Evolutionary conservation across 192 early-diverging fungal genomes (phyloP).

Genomic region (Radiomyces spectabilis): DNA sequence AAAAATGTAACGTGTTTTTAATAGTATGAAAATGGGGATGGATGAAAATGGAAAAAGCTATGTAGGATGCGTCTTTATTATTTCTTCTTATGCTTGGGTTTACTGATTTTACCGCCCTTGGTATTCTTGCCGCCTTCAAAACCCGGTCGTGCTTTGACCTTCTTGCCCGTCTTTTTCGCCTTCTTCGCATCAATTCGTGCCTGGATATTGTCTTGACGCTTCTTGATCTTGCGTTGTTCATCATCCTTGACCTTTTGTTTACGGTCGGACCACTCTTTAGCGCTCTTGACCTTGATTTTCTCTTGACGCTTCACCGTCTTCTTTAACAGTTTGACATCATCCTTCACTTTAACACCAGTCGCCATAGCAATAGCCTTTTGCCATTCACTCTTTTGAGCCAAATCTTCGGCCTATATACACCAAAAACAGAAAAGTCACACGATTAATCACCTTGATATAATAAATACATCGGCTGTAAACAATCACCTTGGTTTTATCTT

Average conservation of each 20-base stretch:
- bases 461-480: too few species aligned
- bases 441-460: background rate
- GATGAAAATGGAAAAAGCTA: too few species aligned
- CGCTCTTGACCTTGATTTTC: slow-evolving; percentile 78
- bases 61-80: too few species aligned
- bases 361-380: slow-evolving; percentile 71
- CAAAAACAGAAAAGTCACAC: background rate
- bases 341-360: slow-evolving; percentile 87
- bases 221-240: slow-evolving; percentile 65
- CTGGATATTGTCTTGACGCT: slow-evolving; percentile 82
- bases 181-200: slow-evolving; percentile 71
- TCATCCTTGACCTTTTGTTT: slow-evolving; percentile 53
- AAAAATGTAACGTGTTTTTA: too few species aligned
- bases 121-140: slow-evolving; percentile 29
- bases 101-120: slow-evolving; percentile 12
- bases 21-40: too few species aligned
- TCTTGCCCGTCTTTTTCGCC: slow-evolving; percentile 59
- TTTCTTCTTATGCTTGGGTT: slow-evolving; percentile 5
- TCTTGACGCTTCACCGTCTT: slow-evolving; percentile 85
- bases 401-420: slow-evolving; percentile 36
- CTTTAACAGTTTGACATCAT: slow-evolving; percentile 83
- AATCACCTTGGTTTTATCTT: slow-evolving; percentile 53
- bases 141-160: slow-evolving; percentile 36
- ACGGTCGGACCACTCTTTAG: slow-evolving; percentile 77
- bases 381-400: slow-evolving; percentile 81